phyloP scores from a whole-genome alignment of 208 protist genomes.

The Wallacemonas rigidus region DNA sequence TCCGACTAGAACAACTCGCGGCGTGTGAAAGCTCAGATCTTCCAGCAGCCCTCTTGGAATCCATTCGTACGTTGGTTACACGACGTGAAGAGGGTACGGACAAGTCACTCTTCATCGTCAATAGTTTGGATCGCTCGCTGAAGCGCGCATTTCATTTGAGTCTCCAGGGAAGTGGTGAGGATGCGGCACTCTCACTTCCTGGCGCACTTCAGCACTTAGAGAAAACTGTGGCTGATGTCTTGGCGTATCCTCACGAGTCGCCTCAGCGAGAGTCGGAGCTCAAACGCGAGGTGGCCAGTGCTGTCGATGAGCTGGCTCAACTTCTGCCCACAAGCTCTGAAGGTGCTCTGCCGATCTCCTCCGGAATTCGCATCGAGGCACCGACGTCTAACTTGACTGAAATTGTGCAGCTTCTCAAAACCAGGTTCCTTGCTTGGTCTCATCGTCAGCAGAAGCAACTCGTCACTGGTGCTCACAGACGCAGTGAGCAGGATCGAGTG shows the following conservation, averaged over 20 bases:
- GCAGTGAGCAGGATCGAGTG: constrained; percentile 27
- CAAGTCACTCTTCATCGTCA: constrained; percentile 17
- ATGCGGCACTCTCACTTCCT: not conserved
- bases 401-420: constrained; percentile 65
- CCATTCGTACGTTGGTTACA: not conserved
- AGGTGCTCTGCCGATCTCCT: not conserved
- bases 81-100: constrained; percentile 6
- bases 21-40: not conserved
- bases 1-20: not conserved
- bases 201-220: constrained; percentile 16
- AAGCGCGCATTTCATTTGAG: constrained; percentile 10
- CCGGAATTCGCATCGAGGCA: constrained; percentile 47
- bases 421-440: constrained; percentile 47
- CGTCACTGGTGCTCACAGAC: constrained; percentile 31
- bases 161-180: not conserved
- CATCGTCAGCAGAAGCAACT: constrained; percentile 62
- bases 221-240: constrained; percentile 36
- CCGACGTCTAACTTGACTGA: constrained; percentile 59
- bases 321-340: constrained; percentile 40
- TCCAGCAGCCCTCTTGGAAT: not conserved
- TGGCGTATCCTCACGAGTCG: constrained; percentile 33
- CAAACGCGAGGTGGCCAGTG: constrained; percentile 24
- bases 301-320: constrained; percentile 72
- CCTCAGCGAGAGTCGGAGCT: constrained; percentile 31
- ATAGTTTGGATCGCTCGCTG: constrained; percentile 15